Evolutionary conservation across 148 eudicot genomes (phyloP).

Genomic region (Vaccinium darrowii): DNA sequence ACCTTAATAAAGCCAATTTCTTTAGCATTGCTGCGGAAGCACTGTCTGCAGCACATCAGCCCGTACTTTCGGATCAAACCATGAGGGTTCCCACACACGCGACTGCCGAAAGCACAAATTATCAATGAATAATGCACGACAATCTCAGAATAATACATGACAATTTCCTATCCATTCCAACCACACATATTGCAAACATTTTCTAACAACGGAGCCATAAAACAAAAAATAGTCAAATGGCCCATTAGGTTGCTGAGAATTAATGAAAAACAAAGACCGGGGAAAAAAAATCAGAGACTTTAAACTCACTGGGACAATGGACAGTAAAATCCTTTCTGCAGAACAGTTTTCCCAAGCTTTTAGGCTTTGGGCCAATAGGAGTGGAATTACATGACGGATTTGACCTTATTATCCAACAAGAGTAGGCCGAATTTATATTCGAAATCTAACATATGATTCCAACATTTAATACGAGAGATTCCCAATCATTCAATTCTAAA

Average conservation of each 20-base stretch:
- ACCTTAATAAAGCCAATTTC: constrained; percentile 60
- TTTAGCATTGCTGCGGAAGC: constrained; percentile 60
- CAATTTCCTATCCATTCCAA: background rate
- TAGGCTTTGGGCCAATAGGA: background rate
- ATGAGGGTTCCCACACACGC: constrained; percentile 54
- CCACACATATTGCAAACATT: background rate
- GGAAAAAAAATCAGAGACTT: too few relatives aligned
- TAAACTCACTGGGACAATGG: too few relatives aligned
- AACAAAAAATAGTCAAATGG: background rate
- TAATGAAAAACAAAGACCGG: background rate
- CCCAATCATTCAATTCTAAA: background rate
- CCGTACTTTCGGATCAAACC: constrained; percentile 51
- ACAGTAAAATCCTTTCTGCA: background rate
- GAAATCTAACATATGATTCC: background rate
- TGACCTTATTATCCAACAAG: background rate
- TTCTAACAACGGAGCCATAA: background rate
- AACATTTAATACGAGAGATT: background rate
- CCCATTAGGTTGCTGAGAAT: background rate
- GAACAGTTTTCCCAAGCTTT: background rate
- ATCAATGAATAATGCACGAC: background rate
- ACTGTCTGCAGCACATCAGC: constrained; percentile 61
- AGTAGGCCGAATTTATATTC: background rate
- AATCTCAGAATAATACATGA: background rate
- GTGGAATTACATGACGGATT: background rate
- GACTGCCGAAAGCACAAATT: constrained; percentile 27